A percentile compares a stretch with the other conserved stretches of the same genome.
phyloP scores from a whole-genome alignment of 306 rosid species.

The Prunus campanulata region DNA sequence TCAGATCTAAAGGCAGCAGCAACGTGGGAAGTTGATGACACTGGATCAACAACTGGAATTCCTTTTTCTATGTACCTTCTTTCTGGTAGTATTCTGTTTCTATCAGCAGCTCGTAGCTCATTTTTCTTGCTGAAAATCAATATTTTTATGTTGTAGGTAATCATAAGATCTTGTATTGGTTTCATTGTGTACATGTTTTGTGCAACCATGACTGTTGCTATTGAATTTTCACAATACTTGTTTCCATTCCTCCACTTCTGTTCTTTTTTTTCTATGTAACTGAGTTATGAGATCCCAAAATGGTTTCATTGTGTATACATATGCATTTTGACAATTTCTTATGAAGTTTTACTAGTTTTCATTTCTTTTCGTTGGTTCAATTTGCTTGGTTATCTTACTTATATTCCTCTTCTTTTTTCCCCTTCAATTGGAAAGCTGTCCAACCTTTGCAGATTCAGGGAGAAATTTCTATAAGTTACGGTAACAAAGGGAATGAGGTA shows the following conservation, averaged over 20 bases:
- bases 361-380: slow-evolving; percentile 9
- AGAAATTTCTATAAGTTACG: slow-evolving; percentile 88
- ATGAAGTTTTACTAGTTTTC: slow-evolving; percentile 2
- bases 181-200: background rate
- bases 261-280: background rate
- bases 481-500: slow-evolving; percentile 97
- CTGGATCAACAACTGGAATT: slow-evolving; percentile 58
- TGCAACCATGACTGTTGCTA: background rate
- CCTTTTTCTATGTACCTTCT: slow-evolving; percentile 90
- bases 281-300: background rate
- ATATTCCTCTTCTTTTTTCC: slow-evolving; percentile 17
- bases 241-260: background rate
- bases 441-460: slow-evolving; percentile 44
- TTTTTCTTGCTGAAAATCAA: slow-evolving; percentile 2
- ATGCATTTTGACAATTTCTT: background rate
- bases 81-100: slow-evolving; percentile 51
- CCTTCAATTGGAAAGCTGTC: slow-evolving; percentile 47
- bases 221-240: background rate
- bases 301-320: background rate
- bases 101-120: background rate
- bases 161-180: background rate
- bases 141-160: background rate
- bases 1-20: slow-evolving; percentile 82
- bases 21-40: slow-evolving; percentile 94
- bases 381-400: slow-evolving; percentile 20